Evolutionary conservation across 495 filamentous ascomycete species (phyloP).

Genomic region (Penicillium cataractarum): DNA sequence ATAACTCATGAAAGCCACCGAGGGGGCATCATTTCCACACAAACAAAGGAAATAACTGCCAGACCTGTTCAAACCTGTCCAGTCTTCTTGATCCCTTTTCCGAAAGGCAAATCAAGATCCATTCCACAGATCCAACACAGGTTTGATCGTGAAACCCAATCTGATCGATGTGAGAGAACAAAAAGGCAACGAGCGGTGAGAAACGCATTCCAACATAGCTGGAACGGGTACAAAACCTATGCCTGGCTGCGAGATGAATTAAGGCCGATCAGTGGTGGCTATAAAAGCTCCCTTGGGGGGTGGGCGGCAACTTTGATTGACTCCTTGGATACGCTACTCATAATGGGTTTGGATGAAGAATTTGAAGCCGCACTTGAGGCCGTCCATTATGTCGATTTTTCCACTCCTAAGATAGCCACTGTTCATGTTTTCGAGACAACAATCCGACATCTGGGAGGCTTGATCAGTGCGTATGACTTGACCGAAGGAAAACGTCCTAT

Average conservation of each 20-base stretch:
- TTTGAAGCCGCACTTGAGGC: constrained; percentile 60
- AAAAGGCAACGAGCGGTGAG: constrained; percentile 60
- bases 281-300: constrained; percentile 58
- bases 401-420: constrained; percentile 44
- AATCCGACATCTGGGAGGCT: constrained; percentile 83
- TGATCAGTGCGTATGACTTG: constrained; percentile 87
- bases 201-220: constrained; percentile 69
- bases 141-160: constrained; percentile 49
- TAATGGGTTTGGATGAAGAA: constrained; percentile 64
- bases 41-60: not conserved
- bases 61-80: constrained; percentile 9
- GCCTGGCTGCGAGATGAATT: constrained; percentile 84
- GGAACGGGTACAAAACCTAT: constrained; percentile 73
- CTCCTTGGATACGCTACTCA: constrained; percentile 62
- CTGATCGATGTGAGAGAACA: constrained; percentile 39
- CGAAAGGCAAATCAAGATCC: constrained; percentile 13
- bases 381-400: constrained; percentile 58
- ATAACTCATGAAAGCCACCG: not conserved
- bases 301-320: constrained; percentile 66
- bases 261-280: constrained; percentile 61
- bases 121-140: constrained; percentile 57
- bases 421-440: constrained; percentile 88
- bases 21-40: not conserved
- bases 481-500: constrained; percentile 62
- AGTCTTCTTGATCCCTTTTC: constrained; percentile 4